Conservation (phyloP, 106 monocot species). For the Triglochin maritima region DNA sequence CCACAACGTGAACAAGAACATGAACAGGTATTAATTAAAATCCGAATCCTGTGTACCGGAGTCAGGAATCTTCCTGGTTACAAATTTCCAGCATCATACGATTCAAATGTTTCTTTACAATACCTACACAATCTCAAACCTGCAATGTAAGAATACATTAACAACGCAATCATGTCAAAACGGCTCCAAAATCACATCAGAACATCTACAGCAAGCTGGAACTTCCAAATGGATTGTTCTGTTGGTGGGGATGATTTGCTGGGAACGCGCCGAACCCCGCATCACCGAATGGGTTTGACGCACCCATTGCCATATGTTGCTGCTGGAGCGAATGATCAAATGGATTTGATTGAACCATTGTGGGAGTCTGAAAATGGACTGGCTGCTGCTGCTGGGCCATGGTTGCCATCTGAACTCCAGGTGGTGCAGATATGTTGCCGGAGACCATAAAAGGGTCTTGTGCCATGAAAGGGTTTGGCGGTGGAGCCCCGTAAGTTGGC, state of each 20-base stretch:
- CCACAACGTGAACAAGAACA: no score
- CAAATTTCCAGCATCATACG: no score
- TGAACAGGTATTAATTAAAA: no score
- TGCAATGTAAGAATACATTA: no score
- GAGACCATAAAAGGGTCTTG: slow-evolving; percentile 45
- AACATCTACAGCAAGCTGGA: not conserved
- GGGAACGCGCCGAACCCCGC: not conserved
- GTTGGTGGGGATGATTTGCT: not conserved
- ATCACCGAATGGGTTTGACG: slow-evolving; percentile 10
- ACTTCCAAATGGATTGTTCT: not conserved
- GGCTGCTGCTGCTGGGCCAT: slow-evolving; percentile 57
- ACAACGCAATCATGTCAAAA: no score
- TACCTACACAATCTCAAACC: no score
- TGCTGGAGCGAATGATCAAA: slow-evolving; percentile 4
- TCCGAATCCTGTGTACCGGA: no score
- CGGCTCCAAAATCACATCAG: no score
- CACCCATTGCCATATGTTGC: slow-evolving; percentile 3
- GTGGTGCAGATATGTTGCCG: slow-evolving; percentile 32
- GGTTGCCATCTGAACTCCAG: slow-evolving; percentile 47
- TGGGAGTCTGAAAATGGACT: slow-evolving; percentile 9
- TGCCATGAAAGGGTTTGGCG: slow-evolving; percentile 29
- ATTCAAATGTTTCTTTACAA: no score
- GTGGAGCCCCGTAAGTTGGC: slow-evolving; percentile 1
- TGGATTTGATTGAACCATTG: slow-evolving; percentile 6
- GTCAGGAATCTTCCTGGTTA: no score